These are phyloP conservation scores for Danielia oregonensis DNA, from an alignment of 805 yeast genomes.

Conservation along the genomic window DNA sequence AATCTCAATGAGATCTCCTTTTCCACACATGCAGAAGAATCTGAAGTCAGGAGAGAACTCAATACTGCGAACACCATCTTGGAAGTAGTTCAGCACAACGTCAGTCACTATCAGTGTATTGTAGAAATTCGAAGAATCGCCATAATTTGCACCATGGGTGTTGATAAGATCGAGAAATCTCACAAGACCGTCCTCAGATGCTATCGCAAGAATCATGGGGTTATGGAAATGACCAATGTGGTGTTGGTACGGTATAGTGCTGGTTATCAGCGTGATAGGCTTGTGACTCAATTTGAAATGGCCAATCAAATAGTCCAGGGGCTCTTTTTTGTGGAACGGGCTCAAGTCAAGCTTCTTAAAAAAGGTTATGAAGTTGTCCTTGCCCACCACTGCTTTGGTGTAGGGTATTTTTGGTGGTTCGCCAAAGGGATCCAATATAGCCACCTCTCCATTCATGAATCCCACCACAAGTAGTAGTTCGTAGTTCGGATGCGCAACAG, in stretches of 20 bases:
- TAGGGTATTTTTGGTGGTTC: conserved; percentile 9
- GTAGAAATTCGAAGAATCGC: conserved; percentile 16
- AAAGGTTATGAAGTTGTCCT: conserved; percentile 32
- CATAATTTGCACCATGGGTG: conserved; percentile 27
- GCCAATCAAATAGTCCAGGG: conserved; percentile 32
- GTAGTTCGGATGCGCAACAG: conserved; percentile 27
- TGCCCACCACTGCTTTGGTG: conserved; percentile 15
- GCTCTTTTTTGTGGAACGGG: conserved; percentile 16
- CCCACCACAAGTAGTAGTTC: conserved; percentile 47
- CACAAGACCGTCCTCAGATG: conserved; percentile 63
- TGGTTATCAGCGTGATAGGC: conserved; percentile 49
- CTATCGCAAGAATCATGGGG: conserved; percentile 48
- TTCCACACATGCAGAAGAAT: conserved; percentile 46
- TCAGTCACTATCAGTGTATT: conserved; percentile 39
- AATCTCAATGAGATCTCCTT: conserved; percentile 48
- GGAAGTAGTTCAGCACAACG: conserved; percentile 57
- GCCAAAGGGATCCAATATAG: conserved; percentile 12
- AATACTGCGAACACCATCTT: conserved; percentile 55
- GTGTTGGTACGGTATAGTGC: conserved; percentile 30
- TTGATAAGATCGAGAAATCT: conserved; percentile 50
- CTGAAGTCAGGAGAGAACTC: conserved; percentile 47
- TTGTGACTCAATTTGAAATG: conserved; percentile 60
- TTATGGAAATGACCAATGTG: conserved; percentile 13
- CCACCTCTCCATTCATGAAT: conserved; percentile 14
- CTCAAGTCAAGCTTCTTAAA: conserved; percentile 36